phyloP scores from a whole-genome alignment of 345 rosid species.

The Dovyalis caffra region DNA sequence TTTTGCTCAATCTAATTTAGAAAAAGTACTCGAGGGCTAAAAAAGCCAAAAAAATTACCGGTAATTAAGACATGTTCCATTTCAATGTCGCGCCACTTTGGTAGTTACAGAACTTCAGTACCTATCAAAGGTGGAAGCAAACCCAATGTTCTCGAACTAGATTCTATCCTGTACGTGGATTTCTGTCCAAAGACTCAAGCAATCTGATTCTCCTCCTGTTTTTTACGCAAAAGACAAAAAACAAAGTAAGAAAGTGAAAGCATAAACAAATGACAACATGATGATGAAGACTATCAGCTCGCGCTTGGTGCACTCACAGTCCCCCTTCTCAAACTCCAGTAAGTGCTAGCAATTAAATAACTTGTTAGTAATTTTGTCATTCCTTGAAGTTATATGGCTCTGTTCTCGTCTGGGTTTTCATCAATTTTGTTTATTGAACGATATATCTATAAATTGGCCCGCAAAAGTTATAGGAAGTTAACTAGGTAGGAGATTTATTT shows the following conservation, averaged over 20 bases:
- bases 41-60: too few relatives aligned
- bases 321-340: slow-evolving; percentile 18
- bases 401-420: background rate
- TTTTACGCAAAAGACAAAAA: background rate
- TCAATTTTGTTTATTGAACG: background rate
- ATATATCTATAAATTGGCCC: background rate
- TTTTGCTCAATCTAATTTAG: too few relatives aligned
- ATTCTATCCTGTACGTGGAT: background rate
- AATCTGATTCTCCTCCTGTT: background rate
- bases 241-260: background rate
- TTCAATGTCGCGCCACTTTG: too few relatives aligned
- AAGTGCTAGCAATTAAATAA: background rate
- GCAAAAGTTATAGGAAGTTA: too few relatives aligned
- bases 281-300: slow-evolving; percentile 11
- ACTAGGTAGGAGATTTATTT: too few relatives aligned
- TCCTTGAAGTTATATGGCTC: background rate
- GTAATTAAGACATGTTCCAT: too few relatives aligned
- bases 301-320: slow-evolving; percentile 17
- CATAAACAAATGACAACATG: background rate
- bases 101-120: too few relatives aligned
- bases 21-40: too few relatives aligned
- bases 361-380: background rate
- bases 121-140: too few relatives aligned
- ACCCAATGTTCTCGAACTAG: background rate
- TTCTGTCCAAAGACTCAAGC: background rate